Evolutionary conservation across 495 filamentous ascomycete species (phyloP), one percentile per base, ranked within the genome.

Genomic region (Penicillium waksmanii): DNA sequence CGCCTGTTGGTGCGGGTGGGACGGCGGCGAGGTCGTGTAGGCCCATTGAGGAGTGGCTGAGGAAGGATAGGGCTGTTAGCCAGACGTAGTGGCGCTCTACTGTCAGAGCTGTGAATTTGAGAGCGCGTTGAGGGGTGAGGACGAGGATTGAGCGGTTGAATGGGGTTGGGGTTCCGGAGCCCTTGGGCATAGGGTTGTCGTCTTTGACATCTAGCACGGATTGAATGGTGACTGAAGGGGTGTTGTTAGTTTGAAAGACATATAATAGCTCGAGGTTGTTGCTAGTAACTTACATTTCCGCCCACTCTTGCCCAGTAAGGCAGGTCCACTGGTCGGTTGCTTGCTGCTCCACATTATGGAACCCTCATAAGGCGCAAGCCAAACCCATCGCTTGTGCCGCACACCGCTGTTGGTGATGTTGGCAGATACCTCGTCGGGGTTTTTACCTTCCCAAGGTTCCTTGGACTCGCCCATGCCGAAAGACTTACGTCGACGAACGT

Each of bases 321-420:
- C 93, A 66, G 85, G 89, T 31, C 90, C 91, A 63, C 87, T 90
- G 19, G 88, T 90, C 19, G 95, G 95, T 74, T 98, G 96, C 81
- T 96, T 96, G 83, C 89, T 96, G 73, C 94, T 97, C 95, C 95
- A 98, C 77, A 98, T 91, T 50, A 98, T 93, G 10, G 93, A 87
- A 40, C 93, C 84, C 74, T 98, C 95, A 67, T 97, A 97, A 15
- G 95, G 95, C 12, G 93, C 93, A 34, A 98, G 82, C 95, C 95
- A 98, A 15, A 98, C 96, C 95, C 95, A 98, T 75, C 95, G 84
- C 75, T 95, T 97, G 64, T 98, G 95, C 40, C 96, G 73, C n/a
- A 82, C 79, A 31, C 85, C 85, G 59, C 79, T 83, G 66, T 75
- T 77, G 13, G 80, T 82, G 60, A 84, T 77, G 72, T 71, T 82